phyloP scores from a whole-genome alignment of 495 filamentous ascomycete species.

The Acidomyces sp. region DNA sequence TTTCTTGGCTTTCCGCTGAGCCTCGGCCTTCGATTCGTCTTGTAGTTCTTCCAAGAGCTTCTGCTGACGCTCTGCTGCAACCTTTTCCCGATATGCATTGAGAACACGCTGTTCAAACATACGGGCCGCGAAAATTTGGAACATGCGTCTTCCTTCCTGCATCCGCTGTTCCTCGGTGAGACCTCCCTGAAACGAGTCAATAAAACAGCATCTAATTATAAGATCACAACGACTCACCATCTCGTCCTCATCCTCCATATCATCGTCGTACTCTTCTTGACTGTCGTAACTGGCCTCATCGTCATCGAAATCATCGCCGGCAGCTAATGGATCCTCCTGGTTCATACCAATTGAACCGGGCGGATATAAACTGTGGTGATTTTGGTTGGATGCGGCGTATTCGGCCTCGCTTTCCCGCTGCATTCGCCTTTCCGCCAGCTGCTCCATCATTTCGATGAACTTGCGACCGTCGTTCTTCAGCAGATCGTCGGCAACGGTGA shows the following conservation, averaged over 20 bases:
- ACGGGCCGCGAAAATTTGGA: conserved; percentile 96
- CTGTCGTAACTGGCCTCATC: conserved; percentile 83
- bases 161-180: conserved; percentile 98
- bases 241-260: conserved; percentile 74
- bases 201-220: background rate
- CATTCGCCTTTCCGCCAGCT: conserved; percentile 94
- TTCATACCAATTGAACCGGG: conserved; percentile 50
- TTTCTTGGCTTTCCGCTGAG: conserved; percentile 79
- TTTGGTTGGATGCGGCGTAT: conserved; percentile 43
- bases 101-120: conserved; percentile 99
- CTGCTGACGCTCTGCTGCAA: conserved; percentile 78
- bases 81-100: conserved; percentile 93
- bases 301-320: conserved; percentile 38
- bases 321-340: conserved; percentile 44
- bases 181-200: conserved; percentile 51
- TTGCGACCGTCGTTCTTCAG: conserved; percentile 98
- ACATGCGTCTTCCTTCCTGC: conserved; percentile 97
- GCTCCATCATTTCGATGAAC: conserved; percentile 99
- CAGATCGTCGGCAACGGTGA: conserved; percentile 96
- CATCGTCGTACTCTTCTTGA: conserved; percentile 75
- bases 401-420: conserved; percentile 85
- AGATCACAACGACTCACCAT: conserved; percentile 40
- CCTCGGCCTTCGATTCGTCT: conserved; percentile 61
- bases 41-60: conserved; percentile 85
- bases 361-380: conserved; percentile 38